These are phyloP conservation scores for Coemansia sp. DNA, from an alignment of 192 early-diverging fungal genomes.

Conservation along the genomic window DNA sequence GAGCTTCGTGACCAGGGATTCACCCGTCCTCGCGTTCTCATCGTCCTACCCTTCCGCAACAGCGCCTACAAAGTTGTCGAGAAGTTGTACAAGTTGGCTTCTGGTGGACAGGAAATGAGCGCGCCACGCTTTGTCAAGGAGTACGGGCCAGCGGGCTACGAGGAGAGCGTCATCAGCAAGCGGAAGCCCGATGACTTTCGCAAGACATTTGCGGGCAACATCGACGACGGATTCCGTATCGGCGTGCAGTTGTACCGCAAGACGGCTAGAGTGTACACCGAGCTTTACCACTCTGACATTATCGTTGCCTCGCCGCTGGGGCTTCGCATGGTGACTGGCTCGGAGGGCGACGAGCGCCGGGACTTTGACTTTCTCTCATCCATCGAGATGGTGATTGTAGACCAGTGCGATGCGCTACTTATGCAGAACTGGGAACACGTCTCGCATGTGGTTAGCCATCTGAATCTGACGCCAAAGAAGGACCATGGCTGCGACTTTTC, in stretches of 20 bases:
- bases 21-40: conserved; percentile 89
- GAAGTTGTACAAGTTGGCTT: conserved; percentile 74
- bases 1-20: conserved; percentile 96
- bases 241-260: conserved; percentile 90
- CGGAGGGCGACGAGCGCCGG: conserved; percentile 76
- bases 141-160: conserved; percentile 62
- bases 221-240: conserved; percentile 94
- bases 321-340: conserved; percentile 83
- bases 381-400: conserved; percentile 88
- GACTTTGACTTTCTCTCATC: conserved; percentile 95
- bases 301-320: conserved; percentile 93
- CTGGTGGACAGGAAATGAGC: conserved; percentile 83
- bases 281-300: conserved; percentile 91
- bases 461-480: conserved; percentile 90
- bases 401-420: conserved; percentile 82
- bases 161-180: conserved; percentile 61
- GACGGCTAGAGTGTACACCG: conserved; percentile 83
- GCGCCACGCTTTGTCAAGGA: conserved; percentile 85
- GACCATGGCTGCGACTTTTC: conserved; percentile 97
- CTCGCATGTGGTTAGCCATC: conserved; percentile 76
- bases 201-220: conserved; percentile 89
- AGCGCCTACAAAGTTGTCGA: conserved; percentile 79
- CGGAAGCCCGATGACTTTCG: conserved; percentile 81
- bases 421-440: conserved; percentile 99
- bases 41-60: conserved; percentile 88